phyloP scores from a whole-genome alignment of 2,329 filamentous ascomycete species.

The Plenodomus tracheiphilus region DNA sequence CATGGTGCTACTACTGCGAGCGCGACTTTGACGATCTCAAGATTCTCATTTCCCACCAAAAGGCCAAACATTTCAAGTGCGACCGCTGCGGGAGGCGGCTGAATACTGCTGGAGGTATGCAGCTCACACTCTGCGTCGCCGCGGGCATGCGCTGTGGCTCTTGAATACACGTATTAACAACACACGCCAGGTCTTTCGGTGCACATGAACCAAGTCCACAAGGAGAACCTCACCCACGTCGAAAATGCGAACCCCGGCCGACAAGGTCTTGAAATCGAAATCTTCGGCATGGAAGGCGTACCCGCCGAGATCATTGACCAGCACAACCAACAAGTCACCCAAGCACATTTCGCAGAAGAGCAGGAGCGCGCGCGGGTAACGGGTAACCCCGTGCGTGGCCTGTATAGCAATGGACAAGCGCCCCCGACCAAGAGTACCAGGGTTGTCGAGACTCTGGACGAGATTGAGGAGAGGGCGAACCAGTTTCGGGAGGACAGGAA shows the following conservation, averaged over 20 bases:
- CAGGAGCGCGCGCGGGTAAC: constrained; percentile 79
- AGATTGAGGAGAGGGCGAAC: constrained; percentile 80
- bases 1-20: constrained; percentile 99
- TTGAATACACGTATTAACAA: constrained; percentile 12
- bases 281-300: constrained; percentile 98
- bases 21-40: constrained; percentile 97
- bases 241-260: constrained; percentile 91
- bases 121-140: too few species aligned
- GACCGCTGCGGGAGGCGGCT: constrained; percentile 84
- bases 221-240: constrained; percentile 82
- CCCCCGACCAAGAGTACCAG: constrained; percentile 63
- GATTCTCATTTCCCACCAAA: constrained; percentile 95
- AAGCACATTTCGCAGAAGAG: constrained; percentile 83
- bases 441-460: constrained; percentile 71
- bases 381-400: constrained; percentile 73
- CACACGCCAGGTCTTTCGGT: constrained; percentile 75
- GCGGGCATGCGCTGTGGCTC: neutral
- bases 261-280: constrained; percentile 85
- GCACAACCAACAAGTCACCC: constrained; percentile 84
- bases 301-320: constrained; percentile 81
- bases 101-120: constrained; percentile 89
- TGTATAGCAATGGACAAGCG: constrained; percentile 43
- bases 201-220: constrained; percentile 98
- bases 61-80: constrained; percentile 99
- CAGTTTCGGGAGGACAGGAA: constrained; percentile 33